Percentiles rank a stretch among this genome's conserved stretches.
Conservation (phyloP, 148 eudicot species). For the Vaccinium myrtillus region DNA sequence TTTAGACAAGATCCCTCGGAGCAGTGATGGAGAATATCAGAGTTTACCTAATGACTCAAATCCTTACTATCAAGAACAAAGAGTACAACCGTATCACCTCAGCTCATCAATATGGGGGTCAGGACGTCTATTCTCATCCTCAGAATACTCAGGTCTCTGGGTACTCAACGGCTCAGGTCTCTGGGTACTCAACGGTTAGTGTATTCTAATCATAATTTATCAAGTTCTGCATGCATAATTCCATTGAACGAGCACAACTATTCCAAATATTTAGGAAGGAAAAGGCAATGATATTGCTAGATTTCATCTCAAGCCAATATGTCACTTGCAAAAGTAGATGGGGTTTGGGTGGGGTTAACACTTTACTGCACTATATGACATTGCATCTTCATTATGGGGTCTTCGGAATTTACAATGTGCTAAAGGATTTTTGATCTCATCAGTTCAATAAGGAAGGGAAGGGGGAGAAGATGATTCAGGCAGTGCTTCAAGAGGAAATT, state of each 20-base stretch:
- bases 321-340: not conserved
- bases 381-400: not conserved
- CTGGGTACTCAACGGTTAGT: constrained; percentile 48
- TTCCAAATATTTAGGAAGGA: not conserved
- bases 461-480: constrained; percentile 72
- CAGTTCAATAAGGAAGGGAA: constrained; percentile 50
- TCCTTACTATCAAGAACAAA: constrained; percentile 46
- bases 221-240: not conserved
- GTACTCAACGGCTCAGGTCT: constrained; percentile 12
- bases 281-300: not conserved
- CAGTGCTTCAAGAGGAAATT: constrained; percentile 73
- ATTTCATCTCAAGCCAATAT: not conserved
- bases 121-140: constrained; percentile 54
- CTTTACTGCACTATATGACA: not conserved
- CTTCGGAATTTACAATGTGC: not conserved
- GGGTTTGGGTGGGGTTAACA: not conserved
- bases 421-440: constrained; percentile 3
- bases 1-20: constrained; percentile 19
- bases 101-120: constrained; percentile 96
- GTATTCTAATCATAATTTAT: not conserved
- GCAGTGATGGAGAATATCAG: constrained; percentile 28
- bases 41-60: constrained; percentile 18
- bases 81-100: constrained; percentile 57
- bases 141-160: constrained; percentile 9
- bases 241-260: not conserved